Evolutionary conservation across 768 basidiomycete genomes (phyloP), one percentile per base, ranked within the genome.

Genomic region (Candolleomyces efflorescens): DNA sequence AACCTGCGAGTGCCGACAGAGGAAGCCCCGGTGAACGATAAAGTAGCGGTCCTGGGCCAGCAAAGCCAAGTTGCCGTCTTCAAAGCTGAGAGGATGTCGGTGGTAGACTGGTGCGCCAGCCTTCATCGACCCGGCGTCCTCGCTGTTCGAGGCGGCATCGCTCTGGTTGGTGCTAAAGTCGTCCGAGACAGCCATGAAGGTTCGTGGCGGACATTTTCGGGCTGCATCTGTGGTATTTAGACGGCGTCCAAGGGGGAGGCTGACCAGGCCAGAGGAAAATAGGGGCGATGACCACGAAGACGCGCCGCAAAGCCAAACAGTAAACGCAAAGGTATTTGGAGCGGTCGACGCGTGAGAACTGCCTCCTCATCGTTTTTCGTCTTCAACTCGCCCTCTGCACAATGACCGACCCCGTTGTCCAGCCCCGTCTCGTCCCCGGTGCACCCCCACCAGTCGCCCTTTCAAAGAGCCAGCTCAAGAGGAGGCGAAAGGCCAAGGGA

Each of bases 1-100:
- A 37, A 82, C 75, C 1, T 65, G 63, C 0, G 89, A 91, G 63
- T 89, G 88, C 9, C 85, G 82, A 53, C 73, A 78, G 13, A 92
- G 71, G 13, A 90, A 69, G 12, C 87, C 85, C 61, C 73, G 74
- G 66, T 91, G 90, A 2, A 91, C 84, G 55, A 87, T 67, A 65
- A 91, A 91, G 65, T 87, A 89, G 55, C 72, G 73, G 1, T 71
- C 64, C 5, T 75, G 82, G 51, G 85, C 75, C 48, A 86, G 76
- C 27, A 92, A 68, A 15, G 82, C 86, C 44, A 90, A 68, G 63
- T 89, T 90, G 18, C 86, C 89, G 65, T 90, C 89, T 32, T 74
- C 72, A 60, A 91, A 89, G 66, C 74, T 85, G 17, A 90, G 72
- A 47, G 74, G 74, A 64, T 85, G 81, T 58, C 78, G 73, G 27